These are phyloP conservation scores for Colletotrichum tamarilloi DNA, from an alignment of 2,329 filamentous ascomycete genomes.

Conservation along the genomic window DNA sequence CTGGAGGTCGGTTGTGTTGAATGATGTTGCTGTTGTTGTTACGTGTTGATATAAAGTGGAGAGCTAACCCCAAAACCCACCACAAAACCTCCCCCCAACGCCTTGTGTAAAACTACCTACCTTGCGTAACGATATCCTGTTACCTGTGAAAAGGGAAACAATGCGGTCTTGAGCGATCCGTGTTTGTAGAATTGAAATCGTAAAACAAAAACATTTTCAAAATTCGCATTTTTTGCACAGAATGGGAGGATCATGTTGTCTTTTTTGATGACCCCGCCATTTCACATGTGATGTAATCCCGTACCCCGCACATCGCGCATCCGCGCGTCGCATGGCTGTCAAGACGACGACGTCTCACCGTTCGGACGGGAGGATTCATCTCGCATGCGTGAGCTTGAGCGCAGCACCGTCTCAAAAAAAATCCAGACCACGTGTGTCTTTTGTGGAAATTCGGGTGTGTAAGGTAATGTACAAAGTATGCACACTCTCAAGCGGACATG, in stretches of 20 bases:
- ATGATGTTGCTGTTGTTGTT: background rate
- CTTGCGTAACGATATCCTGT: slow-evolving; percentile 32
- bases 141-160: slow-evolving; percentile 28
- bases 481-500: background rate
- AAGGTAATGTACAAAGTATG: background rate
- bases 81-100: background rate
- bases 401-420: background rate
- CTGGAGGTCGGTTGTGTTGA: background rate
- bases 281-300: slow-evolving; percentile 2
- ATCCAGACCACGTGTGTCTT: background rate
- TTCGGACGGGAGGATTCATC: background rate
- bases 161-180: slow-evolving; percentile 29
- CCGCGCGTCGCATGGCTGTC: background rate
- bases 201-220: background rate
- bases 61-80: background rate
- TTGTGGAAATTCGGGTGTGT: background rate
- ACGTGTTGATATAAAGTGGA: slow-evolving; percentile 2
- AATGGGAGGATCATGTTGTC: too few species aligned
- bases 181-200: slow-evolving; percentile 13
- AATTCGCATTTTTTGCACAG: too few species aligned
- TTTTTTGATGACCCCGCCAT: background rate
- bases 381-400: background rate
- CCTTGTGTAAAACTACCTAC: slow-evolving; percentile 29
- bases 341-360: background rate
- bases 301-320: background rate